Evolutionary conservation across 192 early-diverging fungal species (phyloP).

Genomic region (Pilobolus umbonatus): DNA sequence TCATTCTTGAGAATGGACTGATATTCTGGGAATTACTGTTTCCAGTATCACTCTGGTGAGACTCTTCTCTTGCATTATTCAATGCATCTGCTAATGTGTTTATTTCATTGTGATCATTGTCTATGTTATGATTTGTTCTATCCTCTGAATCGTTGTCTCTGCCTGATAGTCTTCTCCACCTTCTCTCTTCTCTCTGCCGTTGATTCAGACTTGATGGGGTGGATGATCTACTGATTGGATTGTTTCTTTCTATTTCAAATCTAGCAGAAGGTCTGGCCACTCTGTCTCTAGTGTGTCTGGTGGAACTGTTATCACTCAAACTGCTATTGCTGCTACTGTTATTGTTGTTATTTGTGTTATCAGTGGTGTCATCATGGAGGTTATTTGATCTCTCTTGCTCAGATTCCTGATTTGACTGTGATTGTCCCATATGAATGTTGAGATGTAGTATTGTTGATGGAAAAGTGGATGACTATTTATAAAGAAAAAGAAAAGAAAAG

Average conservation of each 20-base stretch:
- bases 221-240: background rate
- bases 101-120: background rate
- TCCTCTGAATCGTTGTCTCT: background rate
- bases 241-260: background rate
- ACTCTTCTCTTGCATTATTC: no score
- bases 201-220: no score
- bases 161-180: no score
- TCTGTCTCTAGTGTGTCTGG: background rate
- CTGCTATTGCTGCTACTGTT: background rate
- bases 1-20: background rate
- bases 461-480: background rate
- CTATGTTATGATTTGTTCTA: background rate
- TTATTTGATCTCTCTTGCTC: background rate
- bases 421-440: background rate
- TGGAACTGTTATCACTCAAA: background rate
- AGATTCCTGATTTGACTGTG: background rate
- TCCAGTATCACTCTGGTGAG: background rate
- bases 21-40: background rate
- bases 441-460: background rate
- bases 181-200: no score
- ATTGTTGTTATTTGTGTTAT: background rate
- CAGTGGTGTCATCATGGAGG: background rate
- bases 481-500: background rate
- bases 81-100: no score
- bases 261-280: background rate